These are phyloP conservation scores for Termitomyces sp. DNA, from an alignment of 1,284 basidiomycete genomes.

Conservation along the genomic window DNA sequence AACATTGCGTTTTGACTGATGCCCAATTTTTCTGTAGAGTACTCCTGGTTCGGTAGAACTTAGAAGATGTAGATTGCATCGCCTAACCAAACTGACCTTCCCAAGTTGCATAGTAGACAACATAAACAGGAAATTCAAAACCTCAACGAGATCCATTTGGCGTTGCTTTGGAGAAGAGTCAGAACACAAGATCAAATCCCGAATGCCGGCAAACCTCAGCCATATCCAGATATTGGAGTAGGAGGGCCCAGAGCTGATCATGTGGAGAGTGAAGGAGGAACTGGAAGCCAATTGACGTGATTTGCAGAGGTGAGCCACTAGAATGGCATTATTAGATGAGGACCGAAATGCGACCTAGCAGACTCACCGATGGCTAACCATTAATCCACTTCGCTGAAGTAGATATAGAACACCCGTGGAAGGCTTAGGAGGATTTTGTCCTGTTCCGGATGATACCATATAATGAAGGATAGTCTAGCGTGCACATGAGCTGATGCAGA, in stretches of 20 bases:
- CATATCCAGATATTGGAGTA: conserved; percentile 86
- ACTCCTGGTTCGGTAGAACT: conserved; percentile 57
- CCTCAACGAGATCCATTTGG: conserved; percentile 89
- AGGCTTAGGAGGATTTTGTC: conserved; percentile 62
- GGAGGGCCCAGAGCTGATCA: conserved; percentile 94
- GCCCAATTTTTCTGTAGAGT: conserved; percentile 81
- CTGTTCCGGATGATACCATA: conserved; percentile 93
- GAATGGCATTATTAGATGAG: conserved; percentile 12
- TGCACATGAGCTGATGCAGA: not conserved
- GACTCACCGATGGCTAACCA: conserved; percentile 61
- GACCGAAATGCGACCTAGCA: conserved; percentile 8
- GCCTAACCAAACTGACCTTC: conserved; percentile 44
- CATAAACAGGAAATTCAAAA: conserved; percentile 94
- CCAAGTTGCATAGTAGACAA: conserved; percentile 92
- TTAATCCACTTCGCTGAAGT: conserved; percentile 82
- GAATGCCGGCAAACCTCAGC: conserved; percentile 52
- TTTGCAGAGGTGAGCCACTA: conserved; percentile 61
- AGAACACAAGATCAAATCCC: not conserved
- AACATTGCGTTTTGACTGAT: conserved; percentile 84
- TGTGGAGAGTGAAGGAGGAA: conserved; percentile 96
- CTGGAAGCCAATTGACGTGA: conserved; percentile 95
- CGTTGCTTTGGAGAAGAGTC: conserved; percentile 49
- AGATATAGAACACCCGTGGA: conserved; percentile 82
- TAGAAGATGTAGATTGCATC: not conserved
- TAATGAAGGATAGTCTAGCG: conserved; percentile 89